These are phyloP conservation scores for Colletotrichum phormii DNA, from an alignment of 2,329 filamentous ascomycete species.

Conservation along the genomic window DNA sequence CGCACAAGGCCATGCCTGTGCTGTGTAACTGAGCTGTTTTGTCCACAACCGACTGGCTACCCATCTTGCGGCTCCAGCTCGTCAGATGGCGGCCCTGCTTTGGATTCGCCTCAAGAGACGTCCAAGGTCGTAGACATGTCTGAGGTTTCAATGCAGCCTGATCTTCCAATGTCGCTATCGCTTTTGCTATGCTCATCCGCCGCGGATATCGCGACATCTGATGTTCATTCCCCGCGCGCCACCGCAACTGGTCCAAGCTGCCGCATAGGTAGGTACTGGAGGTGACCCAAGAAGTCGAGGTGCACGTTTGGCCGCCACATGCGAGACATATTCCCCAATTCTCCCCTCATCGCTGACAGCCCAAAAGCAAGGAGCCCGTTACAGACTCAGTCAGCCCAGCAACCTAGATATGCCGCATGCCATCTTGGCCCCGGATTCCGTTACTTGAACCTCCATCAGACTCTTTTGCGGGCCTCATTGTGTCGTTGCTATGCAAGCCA, in stretches of 20 bases:
- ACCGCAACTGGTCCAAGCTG: conserved; percentile 10
- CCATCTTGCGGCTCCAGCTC: background rate
- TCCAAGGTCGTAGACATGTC: conserved; percentile 11
- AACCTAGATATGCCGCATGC: background rate
- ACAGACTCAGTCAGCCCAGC: conserved; percentile 6
- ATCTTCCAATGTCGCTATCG: conserved; percentile 18
- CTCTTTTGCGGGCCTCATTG: conserved; percentile 3
- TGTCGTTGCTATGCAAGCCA: conserved; percentile 27
- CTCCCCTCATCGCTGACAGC: background rate
- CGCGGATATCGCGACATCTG: conserved; percentile 35
- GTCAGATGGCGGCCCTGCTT: conserved; percentile 1
- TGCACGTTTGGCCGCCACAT: conserved; percentile 16
- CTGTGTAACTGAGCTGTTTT: conserved; percentile 5
- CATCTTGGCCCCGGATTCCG: conserved; percentile 1
- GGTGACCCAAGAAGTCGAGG: background rate
- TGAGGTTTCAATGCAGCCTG: conserved; percentile 17
- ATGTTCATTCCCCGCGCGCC: conserved; percentile 27
- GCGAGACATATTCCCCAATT: conserved; percentile 16
- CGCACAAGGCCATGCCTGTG: conserved; percentile 24
- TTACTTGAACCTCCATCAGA: conserved; percentile 6
- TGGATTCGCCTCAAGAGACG: conserved; percentile 6
- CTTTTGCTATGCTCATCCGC: conserved; percentile 18
- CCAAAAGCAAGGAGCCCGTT: conserved; percentile 15
- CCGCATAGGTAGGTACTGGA: background rate
- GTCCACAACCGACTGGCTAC: background rate